phyloP scores from a whole-genome alignment of 129 eudicot genomes.

The Gnaphalium uliginosum region DNA sequence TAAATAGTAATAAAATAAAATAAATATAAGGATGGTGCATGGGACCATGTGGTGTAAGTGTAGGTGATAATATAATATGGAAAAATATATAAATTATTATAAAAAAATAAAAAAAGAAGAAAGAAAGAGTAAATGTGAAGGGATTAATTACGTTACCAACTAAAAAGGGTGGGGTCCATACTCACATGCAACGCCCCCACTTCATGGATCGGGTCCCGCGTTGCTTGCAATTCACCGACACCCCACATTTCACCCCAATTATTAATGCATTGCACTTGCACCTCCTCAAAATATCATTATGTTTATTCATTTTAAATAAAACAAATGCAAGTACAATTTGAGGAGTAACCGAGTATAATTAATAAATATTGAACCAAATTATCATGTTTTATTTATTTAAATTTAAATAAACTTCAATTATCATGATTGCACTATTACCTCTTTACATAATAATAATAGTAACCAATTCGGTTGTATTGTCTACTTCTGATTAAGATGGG shows the following conservation, averaged over 20 bases:
- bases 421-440: not conserved
- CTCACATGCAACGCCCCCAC: slow-evolving; percentile 39
- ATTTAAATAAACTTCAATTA: no score
- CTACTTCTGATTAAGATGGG: not conserved
- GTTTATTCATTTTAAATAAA: not conserved
- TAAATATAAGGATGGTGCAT: slow-evolving; percentile 33
- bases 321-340: not conserved
- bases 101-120: not conserved
- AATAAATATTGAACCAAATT: no score
- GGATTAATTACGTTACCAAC: slow-evolving; percentile 18
- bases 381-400: no score
- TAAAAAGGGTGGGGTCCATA: slow-evolving; percentile 19
- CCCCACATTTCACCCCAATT: slow-evolving; percentile 35
- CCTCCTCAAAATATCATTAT: not conserved
- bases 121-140: slow-evolving; percentile 35
- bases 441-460: not conserved
- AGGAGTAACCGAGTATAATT: not conserved
- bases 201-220: slow-evolving; percentile 42
- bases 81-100: no score
- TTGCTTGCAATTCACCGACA: slow-evolving; percentile 34
- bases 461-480: not conserved
- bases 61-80: not conserved
- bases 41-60: slow-evolving; percentile 29
- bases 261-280: slow-evolving; percentile 7
- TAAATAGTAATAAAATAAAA: not conserved